phyloP scores from a whole-genome alignment of 306 rosid species.

The Gillenia trifoliata region DNA sequence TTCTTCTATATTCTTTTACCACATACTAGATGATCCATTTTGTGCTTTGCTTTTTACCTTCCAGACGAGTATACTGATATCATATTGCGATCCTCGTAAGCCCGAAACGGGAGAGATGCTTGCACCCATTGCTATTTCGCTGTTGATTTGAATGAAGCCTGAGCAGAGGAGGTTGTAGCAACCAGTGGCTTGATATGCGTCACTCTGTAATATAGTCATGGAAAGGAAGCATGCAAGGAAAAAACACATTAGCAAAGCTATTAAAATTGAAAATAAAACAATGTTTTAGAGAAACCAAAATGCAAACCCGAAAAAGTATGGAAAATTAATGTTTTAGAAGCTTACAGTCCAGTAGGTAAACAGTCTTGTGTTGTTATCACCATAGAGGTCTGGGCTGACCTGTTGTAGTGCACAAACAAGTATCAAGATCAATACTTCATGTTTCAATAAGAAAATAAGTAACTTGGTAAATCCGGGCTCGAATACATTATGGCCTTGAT shows the following conservation, averaged over 20 bases:
- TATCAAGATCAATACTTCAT: slow-evolving; percentile 3
- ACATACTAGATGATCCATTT: not conserved
- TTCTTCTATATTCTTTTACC: not conserved
- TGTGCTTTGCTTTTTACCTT: slow-evolving; percentile 56
- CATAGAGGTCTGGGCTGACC: slow-evolving; percentile 95
- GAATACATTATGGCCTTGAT: slow-evolving; percentile 4
- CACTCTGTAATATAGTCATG: slow-evolving; percentile 50
- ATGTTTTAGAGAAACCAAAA: not conserved
- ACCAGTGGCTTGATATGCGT: slow-evolving; percentile 99
- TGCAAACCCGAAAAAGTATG: not conserved
- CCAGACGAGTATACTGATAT: slow-evolving; percentile 93
- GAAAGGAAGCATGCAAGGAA: not conserved
- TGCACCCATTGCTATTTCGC: slow-evolving; percentile 93
- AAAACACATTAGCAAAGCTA: not conserved
- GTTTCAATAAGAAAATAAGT: not conserved
- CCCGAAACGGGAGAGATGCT: slow-evolving; percentile 85
- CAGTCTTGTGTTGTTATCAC: slow-evolving; percentile 91
- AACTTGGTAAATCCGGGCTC: not conserved
- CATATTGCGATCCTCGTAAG: slow-evolving; percentile 64
- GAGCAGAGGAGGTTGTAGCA: slow-evolving; percentile 99
- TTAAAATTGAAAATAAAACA: not conserved
- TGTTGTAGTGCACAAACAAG: slow-evolving; percentile 26
- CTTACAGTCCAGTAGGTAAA: slow-evolving; percentile 99
- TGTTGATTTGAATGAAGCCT: slow-evolving; percentile 89
- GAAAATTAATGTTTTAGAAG: not conserved